Evolutionary conservation across 164 flowering plant species (phyloP).

Genomic region (Protea cynaroides): DNA sequence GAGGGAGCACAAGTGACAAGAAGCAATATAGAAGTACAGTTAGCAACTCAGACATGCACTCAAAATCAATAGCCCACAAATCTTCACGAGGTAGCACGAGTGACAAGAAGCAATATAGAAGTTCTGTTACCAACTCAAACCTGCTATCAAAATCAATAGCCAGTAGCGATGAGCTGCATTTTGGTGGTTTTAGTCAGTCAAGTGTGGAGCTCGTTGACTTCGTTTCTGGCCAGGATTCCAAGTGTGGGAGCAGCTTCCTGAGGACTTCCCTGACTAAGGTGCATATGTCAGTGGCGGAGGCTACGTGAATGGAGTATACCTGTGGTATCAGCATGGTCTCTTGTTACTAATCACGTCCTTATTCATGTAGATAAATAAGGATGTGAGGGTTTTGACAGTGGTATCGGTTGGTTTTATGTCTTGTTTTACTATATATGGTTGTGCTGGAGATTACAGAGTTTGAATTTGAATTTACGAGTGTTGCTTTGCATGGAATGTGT

Average conservation of each 20-base stretch:
- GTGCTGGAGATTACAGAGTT: too few relatives aligned
- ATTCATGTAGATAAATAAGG: too few relatives aligned
- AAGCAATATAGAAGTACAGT: constrained; percentile 29
- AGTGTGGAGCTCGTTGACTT: constrained; percentile 17
- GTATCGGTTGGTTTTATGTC: too few relatives aligned
- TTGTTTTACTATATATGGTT: too few relatives aligned
- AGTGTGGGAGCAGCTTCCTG: constrained; percentile 30
- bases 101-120: constrained; percentile 14
- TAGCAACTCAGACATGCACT: too few relatives aligned
- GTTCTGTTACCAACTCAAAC: constrained; percentile 18
- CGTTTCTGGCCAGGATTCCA: constrained; percentile 33
- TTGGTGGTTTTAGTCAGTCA: constrained; percentile 8
- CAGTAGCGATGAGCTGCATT: constrained; percentile 8
- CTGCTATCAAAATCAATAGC: constrained; percentile 11
- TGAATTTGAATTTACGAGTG: too few relatives aligned
- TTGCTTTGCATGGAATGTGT: too few relatives aligned
- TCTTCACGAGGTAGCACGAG: neutral
- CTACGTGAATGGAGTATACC: neutral
- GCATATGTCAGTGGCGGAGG: neutral
- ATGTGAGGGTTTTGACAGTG: too few relatives aligned
- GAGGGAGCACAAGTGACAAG: constrained; percentile 39
- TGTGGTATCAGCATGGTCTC: too few relatives aligned
- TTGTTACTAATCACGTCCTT: too few relatives aligned
- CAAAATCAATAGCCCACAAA: too few relatives aligned
- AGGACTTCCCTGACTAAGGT: neutral